Base-by-base conservation (phyloP, 495 filamentous ascomycete species). In the Podospora fimiseda region DNA sequence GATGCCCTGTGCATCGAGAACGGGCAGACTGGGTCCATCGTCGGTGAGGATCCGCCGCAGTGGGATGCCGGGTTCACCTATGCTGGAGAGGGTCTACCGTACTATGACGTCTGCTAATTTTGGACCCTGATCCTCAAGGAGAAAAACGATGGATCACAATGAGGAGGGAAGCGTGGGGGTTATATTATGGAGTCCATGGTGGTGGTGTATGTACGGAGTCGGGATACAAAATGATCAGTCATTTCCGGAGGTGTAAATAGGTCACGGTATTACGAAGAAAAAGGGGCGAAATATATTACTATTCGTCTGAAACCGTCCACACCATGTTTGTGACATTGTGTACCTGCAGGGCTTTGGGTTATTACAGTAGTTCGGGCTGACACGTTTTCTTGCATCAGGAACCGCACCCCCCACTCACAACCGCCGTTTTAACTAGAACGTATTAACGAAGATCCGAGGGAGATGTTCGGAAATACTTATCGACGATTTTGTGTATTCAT, bases 61-160 rank as follows among this genome's bases (percentile, higher is more conserved):
- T 74, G 70, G 70, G 53, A 74, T 40, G 70, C 67, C 39, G 71
- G 71, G 16, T 73, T 71, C 33, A 53, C 68, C 0, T 61, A 61
- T 33, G 43, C 56, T 0, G 68, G 66, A 1, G 42, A 45, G 9
- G 52, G 57, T n/a, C 51, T 74, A 24, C 71, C 71, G 1, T 53
- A 56, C n/a, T 74, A 68, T 49, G 63, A 70, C 51, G 64, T 73
- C 30, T 74, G 71, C 53, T 68, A 24, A 50, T 42, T 9, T 42
- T 7, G 4, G 7, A 2, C 6, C 14, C n/a, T 42, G 7, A 37
- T 37, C 33, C 14, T 37, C 33, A 5, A 8, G 9, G 39, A 3
- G 38, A n/a, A n/a, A 13, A 13, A n/a, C 2, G 9, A 13, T 13
- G 38, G 9, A 2, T 45, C 6, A 46, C 7, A 14, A 19, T 19